Conservation (phyloP, 1,139 yeast genomes). For the Saccharomycopsis crataegensis region DNA sequence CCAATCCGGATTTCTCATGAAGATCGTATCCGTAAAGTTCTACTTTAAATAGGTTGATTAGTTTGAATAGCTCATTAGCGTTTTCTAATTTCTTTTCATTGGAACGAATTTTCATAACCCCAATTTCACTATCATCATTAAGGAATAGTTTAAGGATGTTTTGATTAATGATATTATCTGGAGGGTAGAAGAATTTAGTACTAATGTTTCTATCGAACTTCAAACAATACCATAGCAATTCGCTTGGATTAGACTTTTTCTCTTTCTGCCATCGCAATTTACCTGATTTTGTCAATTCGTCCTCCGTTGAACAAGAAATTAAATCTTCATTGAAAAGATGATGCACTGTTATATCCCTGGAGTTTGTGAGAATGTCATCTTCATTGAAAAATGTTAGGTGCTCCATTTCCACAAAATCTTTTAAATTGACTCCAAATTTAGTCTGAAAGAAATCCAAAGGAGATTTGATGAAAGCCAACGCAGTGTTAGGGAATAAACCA, state of each 20-base stretch:
- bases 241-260: background rate
- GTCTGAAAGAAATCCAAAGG: slow-evolving; percentile 25
- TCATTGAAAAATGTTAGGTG: slow-evolving; percentile 15
- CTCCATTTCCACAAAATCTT: slow-evolving; percentile 5
- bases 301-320: slow-evolving; percentile 7
- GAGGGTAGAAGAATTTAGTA: slow-evolving; percentile 15
- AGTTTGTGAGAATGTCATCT: slow-evolving; percentile 14
- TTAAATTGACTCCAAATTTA: slow-evolving; percentile 2
- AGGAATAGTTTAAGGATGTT: slow-evolving; percentile 22
- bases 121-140: background rate
- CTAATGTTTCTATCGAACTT: slow-evolving; percentile 14
- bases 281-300: slow-evolving; percentile 8
- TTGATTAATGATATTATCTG: slow-evolving; percentile 10
- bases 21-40: slow-evolving; percentile 9
- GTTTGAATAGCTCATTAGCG: slow-evolving; percentile 5
- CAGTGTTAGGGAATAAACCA: slow-evolving; percentile 38
- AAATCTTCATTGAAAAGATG: slow-evolving; percentile 15
- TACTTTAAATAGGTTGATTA: slow-evolving; percentile 12
- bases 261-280: background rate
- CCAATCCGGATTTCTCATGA: too few species aligned
- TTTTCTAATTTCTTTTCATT: slow-evolving; percentile 4
- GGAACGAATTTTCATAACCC: background rate
- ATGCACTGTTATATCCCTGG: slow-evolving; percentile 6
- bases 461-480: slow-evolving; percentile 28
- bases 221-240: slow-evolving; percentile 17